Conservation (phyloP, 2,329 filamentous ascomycete genomes). For the Colletotrichum echinochloae region DNA sequence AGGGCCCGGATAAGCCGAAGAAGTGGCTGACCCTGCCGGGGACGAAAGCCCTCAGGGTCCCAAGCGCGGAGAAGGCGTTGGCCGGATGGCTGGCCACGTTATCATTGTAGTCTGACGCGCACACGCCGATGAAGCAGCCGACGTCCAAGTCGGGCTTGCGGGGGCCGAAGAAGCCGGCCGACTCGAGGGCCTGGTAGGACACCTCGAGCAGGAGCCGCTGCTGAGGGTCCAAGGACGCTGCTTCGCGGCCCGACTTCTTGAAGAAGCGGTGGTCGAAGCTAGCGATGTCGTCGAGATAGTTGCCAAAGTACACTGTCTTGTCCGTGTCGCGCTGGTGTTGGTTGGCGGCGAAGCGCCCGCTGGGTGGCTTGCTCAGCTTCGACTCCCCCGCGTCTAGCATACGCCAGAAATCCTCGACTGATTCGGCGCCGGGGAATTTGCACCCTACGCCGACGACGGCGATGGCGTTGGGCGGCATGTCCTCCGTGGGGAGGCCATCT, state of each 20-base stretch:
- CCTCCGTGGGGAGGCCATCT: no score
- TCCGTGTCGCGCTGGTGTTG: no score
- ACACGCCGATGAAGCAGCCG: conserved; percentile 46
- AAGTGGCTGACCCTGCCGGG: conserved; percentile 4
- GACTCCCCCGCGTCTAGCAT: no score
- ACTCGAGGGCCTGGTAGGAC: conserved; percentile 20
- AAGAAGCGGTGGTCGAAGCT: not conserved
- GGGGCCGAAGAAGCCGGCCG: conserved; percentile 44
- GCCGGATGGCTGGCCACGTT: conserved; percentile 48
- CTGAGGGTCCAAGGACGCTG: conserved; percentile 39
- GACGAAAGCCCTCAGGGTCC: conserved; percentile 45
- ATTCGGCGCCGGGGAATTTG: no score
- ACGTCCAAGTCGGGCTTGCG: conserved; percentile 43
- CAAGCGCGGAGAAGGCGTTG: conserved; percentile 48
- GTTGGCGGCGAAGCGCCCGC: no score
- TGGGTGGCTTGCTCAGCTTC: no score
- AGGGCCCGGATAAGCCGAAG: not conserved
- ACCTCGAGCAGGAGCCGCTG: conserved; percentile 23
- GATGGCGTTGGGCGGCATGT: no score
- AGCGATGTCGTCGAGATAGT: not conserved
- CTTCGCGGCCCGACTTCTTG: conserved; percentile 42
- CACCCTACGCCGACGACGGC: no score
- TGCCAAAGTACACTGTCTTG: not conserved
- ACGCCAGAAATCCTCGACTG: no score
- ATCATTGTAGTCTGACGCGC: conserved; percentile 45